phyloP scores from a whole-genome alignment of 2,329 filamentous ascomycete species.

The Colletotrichum euphorbiae region DNA sequence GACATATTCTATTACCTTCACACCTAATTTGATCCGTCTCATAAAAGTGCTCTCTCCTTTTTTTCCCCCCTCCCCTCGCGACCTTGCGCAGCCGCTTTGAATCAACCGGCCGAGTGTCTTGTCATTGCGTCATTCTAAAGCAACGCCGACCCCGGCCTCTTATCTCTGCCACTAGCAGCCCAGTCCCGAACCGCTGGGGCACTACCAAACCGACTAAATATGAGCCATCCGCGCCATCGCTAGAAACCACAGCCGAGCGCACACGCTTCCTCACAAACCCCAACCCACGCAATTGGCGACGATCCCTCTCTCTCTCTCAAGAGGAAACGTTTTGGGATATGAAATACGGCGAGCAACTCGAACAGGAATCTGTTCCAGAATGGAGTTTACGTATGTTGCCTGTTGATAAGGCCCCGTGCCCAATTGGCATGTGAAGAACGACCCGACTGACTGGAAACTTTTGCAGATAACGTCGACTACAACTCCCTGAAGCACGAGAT shows the following conservation, averaged over 20 bases:
- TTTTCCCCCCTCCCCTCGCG: neutral
- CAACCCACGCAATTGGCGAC: slow-evolving; percentile 28
- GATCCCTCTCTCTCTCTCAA: slow-evolving; percentile 11
- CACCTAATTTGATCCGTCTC: slow-evolving; percentile 1
- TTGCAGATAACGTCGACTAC: slow-evolving; percentile 86
- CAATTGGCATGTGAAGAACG: slow-evolving; percentile 17
- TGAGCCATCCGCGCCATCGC: slow-evolving; percentile 24
- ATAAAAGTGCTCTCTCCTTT: neutral
- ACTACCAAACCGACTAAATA: slow-evolving; percentile 32
- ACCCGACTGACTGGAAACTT: slow-evolving; percentile 13
- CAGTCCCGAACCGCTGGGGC: slow-evolving; percentile 17
- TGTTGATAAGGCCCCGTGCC: neutral
- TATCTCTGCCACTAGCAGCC: slow-evolving; percentile 27
- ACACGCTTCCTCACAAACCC: neutral
- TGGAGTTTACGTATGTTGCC: slow-evolving; percentile 76
- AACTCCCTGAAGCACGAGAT: slow-evolving; percentile 88
- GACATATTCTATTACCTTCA: neutral
- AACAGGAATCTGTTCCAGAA: slow-evolving; percentile 81
- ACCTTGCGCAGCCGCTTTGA: slow-evolving; percentile 13
- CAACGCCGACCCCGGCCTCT: slow-evolving; percentile 15
- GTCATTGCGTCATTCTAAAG: slow-evolving; percentile 38
- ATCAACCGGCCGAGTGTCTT: slow-evolving; percentile 24
- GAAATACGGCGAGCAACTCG: slow-evolving; percentile 83
- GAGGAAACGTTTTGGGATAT: slow-evolving; percentile 54
- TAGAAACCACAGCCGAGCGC: slow-evolving; percentile 1